Conservation (phyloP, 768 basidiomycete species). For the Boletus speciosus region DNA sequence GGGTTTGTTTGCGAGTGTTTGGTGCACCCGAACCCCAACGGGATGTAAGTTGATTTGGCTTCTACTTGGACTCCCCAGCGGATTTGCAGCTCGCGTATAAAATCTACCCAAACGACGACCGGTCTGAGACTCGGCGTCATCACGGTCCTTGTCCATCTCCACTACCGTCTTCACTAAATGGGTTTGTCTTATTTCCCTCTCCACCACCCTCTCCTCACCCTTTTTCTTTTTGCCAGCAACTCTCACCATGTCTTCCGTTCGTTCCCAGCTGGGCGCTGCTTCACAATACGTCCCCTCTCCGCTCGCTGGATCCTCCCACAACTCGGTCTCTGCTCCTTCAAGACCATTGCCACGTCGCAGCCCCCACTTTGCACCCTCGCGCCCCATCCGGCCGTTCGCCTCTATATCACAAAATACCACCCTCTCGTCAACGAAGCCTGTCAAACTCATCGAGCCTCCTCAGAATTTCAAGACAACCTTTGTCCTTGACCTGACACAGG, state of each 20-base stretch:
- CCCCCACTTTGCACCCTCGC: conserved; percentile 64
- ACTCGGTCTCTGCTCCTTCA: conserved; percentile 30
- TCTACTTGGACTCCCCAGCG: conserved; percentile 23
- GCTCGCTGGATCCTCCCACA: conserved; percentile 44
- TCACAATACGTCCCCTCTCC: conserved; percentile 59
- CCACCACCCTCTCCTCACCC: background rate
- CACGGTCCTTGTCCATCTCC: conserved; percentile 25
- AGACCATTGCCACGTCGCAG: conserved; percentile 40
- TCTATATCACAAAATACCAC: conserved; percentile 40
- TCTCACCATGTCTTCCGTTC: conserved; percentile 40
- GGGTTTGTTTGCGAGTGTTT: conserved; percentile 25
- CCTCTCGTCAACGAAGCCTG: conserved; percentile 40
- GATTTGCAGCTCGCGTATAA: conserved; percentile 25
- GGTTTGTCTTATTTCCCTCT: conserved; percentile 29
- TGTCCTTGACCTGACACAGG: conserved; percentile 77
- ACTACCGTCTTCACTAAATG: conserved; percentile 28
- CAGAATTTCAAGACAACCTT: conserved; percentile 67
- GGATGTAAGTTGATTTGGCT: conserved; percentile 1
- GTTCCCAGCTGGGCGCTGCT: conserved; percentile 22
- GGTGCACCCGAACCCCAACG: conserved; percentile 30
- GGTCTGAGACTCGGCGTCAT: conserved; percentile 29
- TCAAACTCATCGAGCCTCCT: conserved; percentile 80
- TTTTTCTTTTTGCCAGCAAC: conserved; percentile 29
- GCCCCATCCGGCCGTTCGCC: conserved; percentile 75
- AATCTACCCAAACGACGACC: conserved; percentile 25